These are phyloP conservation scores for Hypoxylon sp. DNA, from an alignment of 2,329 filamentous ascomycete species.

Conservation along the genomic window DNA sequence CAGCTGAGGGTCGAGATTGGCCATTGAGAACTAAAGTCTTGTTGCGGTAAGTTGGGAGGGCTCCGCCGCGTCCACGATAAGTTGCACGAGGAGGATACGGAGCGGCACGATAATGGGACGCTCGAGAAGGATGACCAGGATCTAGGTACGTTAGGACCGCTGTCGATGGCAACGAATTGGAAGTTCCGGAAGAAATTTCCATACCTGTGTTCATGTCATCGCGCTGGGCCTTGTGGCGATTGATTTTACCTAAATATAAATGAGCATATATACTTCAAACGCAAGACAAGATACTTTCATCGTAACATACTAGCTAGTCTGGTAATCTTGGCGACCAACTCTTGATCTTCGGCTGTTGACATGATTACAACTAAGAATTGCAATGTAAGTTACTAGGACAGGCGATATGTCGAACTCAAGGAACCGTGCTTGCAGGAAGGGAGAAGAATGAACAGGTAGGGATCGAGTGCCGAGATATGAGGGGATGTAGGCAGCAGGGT, in stretches of 20 bases:
- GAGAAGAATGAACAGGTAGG: background rate
- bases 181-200: background rate
- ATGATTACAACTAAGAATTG: slow-evolving; percentile 43
- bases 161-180: background rate
- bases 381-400: slow-evolving; percentile 37
- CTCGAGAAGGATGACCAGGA: slow-evolving; percentile 39
- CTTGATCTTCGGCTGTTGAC: slow-evolving; percentile 62
- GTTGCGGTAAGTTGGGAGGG: slow-evolving; percentile 51
- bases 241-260: slow-evolving; percentile 77
- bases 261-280: slow-evolving; percentile 42
- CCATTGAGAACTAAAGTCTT: slow-evolving; percentile 54
- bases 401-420: slow-evolving; percentile 2
- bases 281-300: slow-evolving; percentile 19
- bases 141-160: slow-evolving; percentile 36
- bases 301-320: slow-evolving; percentile 63
- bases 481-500: background rate
- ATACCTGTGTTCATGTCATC: slow-evolving; percentile 57
- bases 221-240: slow-evolving; percentile 80
- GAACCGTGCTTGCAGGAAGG: slow-evolving; percentile 2
- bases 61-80: slow-evolving; percentile 50
- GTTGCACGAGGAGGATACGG: slow-evolving; percentile 51
- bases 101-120: slow-evolving; percentile 48
- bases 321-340: slow-evolving; percentile 68
- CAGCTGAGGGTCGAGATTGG: slow-evolving; percentile 47
- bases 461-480: slow-evolving; percentile 5